These are phyloP conservation scores for Triticum urartu DNA, from an alignment of 176 grass and related monocot species.

Conservation along the genomic window DNA sequence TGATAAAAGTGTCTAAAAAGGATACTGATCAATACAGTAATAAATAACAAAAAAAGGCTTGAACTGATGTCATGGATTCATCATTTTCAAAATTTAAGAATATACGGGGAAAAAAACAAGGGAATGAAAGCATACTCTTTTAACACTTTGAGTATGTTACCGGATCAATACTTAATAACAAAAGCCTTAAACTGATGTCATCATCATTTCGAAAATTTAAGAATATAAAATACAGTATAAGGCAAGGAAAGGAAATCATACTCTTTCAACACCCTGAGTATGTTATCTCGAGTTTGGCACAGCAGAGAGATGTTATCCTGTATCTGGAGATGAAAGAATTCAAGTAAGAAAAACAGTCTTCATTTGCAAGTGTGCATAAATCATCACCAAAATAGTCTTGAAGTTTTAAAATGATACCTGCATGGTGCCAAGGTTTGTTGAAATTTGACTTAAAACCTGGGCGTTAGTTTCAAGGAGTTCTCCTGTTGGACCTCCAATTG, in stretches of 20 bases:
- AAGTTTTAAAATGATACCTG: constrained; percentile 53
- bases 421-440: constrained; percentile 71
- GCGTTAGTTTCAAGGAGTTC: constrained; percentile 72
- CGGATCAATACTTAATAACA: neutral
- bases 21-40: neutral
- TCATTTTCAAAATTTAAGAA: constrained; percentile 20
- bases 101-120: neutral
- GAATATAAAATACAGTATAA: neutral
- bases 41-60: constrained; percentile 5
- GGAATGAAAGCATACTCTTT: constrained; percentile 67
- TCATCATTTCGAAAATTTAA: constrained; percentile 7
- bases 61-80: constrained; percentile 1
- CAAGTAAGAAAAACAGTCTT: neutral
- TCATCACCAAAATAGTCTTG: constrained; percentile 4
- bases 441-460: constrained; percentile 76
- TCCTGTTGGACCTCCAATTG: constrained; percentile 79
- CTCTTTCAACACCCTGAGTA: constrained; percentile 84
- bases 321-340: constrained; percentile 47
- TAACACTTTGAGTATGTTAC: constrained; percentile 73
- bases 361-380: neutral
- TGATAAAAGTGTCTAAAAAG: neutral
- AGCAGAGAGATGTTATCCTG: constrained; percentile 77
- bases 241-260: constrained; percentile 40
- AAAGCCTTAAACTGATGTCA: neutral
- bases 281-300: constrained; percentile 87